Base-by-base conservation (phyloP, 2,329 filamentous ascomycete genomes). In the Colletotrichum sp. region DNA sequence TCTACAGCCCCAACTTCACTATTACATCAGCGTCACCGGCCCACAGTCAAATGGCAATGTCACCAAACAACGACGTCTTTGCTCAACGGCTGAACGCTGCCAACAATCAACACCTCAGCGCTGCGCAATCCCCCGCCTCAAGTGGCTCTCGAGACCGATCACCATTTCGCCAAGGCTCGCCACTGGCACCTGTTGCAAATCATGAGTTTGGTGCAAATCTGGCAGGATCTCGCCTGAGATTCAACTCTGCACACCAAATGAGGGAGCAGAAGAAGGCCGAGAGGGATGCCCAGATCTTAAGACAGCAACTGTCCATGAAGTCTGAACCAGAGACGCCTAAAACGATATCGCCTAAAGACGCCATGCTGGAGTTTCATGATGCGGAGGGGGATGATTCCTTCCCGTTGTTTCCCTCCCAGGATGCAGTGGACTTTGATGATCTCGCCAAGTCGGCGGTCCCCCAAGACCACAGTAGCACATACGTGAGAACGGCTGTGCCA, bases 281-380 rank as follows among this genome's bases (percentile, higher is more conserved):
- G 80, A 90, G 91, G 57, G 92, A 93, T 75, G 89, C 89, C 0
- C 85, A 86, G 69, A 82, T 86, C 12, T 78, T 87, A 21, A 86
- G 86, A 57, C 85, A 88, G 24, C 86, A 88, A 44, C 80, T 88
- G 77, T 78, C 83, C 72, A 81, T 85, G 78, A 80, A 81, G 79
- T 79, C 86, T 32, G 84, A 89, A 62, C 86, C 88, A 1, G 84
- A 88, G 8, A 90, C 89, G 0, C 89, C 93, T n/a, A 95, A 95
- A 84, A 98, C 96, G 0, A 98, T 99, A 63, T 99, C 96, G 2
- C 97, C 96, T 28, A 98, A 98, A 86, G 96, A 99, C 81, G 95
- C 96, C 2, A 86, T 98, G 76, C 86, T 98, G 66, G 96, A 98
- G 76, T 98, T 96, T 82, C 91, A 93, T 77, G 95, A 97, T 52